Base-by-base conservation (phyloP, 2,329 filamentous ascomycete genomes). In the Niveomyces coronatus region DNA sequence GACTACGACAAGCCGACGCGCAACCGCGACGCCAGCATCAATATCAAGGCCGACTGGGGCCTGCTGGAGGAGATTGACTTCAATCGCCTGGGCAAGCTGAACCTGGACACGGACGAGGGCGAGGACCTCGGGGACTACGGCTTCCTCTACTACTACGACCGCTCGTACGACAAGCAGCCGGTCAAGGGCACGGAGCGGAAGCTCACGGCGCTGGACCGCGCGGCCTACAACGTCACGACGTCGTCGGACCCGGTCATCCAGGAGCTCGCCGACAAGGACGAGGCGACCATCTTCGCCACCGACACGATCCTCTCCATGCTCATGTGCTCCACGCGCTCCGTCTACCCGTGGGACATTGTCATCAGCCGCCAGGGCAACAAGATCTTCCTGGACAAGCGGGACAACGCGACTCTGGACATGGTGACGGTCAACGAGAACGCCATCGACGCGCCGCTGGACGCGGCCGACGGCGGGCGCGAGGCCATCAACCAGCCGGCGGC, bases 341-440 rank as follows among this genome's bases (percentile, higher is more conserved):
- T 98, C 46, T 96, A 96, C 71, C 88, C 88, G 30, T 98, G 91
- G 91, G 91, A 98, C 63, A 81, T 98, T 53, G 82, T 98, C 57
- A 93, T 98, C 55, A 71, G 86, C 46, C 81, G 85, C 62, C 86
- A 93, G 61, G 86, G 84, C 61, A 85, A 88, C 77, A 95, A 95
- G 76, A 79, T 98, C 63, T 98, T 87, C 78, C 79, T 98, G 49
- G 91, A 98, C 74, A 98, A 98, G 79, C 85, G 91, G 49, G 88
- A 95, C 45, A 89, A 88, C 54, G 87, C 88, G 43, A 85, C 83
- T 42, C 77, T 98, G 36, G 91, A 98, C 65, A 86, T 96, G 77
- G 88, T 96, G 45, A 95, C 89, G 1, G 91, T 98, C 62, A 98
- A 98, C 65, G 91, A 98, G 70, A 98, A 98, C 64, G 91, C 91